Percentiles rank a stretch among this genome's conserved stretches.
Evolutionary conservation across 2,329 filamentous ascomycete species (phyloP).

Genomic region (Diaporthe capsici): DNA sequence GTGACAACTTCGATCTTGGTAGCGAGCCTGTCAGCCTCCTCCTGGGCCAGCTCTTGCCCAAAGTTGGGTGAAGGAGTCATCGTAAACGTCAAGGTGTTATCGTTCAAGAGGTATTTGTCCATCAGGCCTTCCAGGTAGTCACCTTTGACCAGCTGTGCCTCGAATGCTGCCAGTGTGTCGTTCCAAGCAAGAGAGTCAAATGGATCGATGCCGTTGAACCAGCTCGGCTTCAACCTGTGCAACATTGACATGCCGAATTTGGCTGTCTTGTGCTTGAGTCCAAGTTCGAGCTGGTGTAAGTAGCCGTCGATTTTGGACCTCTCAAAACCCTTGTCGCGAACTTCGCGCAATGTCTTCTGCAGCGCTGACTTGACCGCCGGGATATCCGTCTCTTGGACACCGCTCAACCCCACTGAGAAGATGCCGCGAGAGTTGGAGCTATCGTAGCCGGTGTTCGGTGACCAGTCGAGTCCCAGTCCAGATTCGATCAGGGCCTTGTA

Average conservation of each 20-base stretch:
- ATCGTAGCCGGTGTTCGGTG: constrained; percentile 94
- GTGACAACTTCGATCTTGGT: constrained; percentile 80
- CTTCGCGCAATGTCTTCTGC: constrained; percentile 78
- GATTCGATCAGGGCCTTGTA: constrained; percentile 91
- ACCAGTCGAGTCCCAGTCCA: constrained; percentile 92
- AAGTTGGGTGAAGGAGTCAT: constrained; percentile 90
- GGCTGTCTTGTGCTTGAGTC: constrained; percentile 95
- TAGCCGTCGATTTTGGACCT: constrained; percentile 92
- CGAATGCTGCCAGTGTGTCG: constrained; percentile 86
- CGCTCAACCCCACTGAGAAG: constrained; percentile 91
- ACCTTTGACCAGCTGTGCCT: constrained; percentile 79
- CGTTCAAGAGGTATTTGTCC: constrained; percentile 91
- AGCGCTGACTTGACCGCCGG: constrained; percentile 82
- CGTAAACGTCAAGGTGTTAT: constrained; percentile 90
- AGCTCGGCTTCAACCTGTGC: constrained; percentile 88
- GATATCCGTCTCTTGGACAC: constrained; percentile 86
- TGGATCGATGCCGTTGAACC: constrained; percentile 96
- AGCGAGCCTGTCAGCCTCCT: constrained; percentile 83
- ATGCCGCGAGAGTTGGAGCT: constrained; percentile 81
- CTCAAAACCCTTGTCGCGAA: constrained; percentile 84
- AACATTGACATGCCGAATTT: constrained; percentile 94
- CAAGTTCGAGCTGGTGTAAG: constrained; percentile 93
- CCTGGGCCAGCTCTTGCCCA: constrained; percentile 78
- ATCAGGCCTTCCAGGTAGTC: constrained; percentile 87
- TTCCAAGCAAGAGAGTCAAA: constrained; percentile 95